Percentiles rank a stretch among this genome's conserved stretches.
phyloP scores from a whole-genome alignment of 768 basidiomycete species.

The Arthromyces matolae region DNA sequence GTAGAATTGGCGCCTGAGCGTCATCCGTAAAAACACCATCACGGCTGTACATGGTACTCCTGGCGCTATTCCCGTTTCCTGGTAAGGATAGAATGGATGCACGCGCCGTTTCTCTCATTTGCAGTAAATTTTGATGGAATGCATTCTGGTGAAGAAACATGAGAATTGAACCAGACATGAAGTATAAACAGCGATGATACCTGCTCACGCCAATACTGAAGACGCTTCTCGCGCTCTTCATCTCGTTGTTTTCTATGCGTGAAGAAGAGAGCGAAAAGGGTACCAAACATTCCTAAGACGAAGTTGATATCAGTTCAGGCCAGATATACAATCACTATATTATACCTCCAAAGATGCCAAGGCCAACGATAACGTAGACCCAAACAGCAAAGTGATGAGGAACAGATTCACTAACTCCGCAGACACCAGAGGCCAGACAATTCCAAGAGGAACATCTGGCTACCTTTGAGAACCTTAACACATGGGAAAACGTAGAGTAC shows the following conservation, averaged over 20 bases:
- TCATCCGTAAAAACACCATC: conserved; percentile 52
- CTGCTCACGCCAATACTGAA: conserved; percentile 91
- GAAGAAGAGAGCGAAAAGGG: conserved; percentile 64
- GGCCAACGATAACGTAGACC: conserved; percentile 69
- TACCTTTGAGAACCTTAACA: background rate
- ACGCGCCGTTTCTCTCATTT: conserved; percentile 74
- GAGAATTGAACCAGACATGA: background rate
- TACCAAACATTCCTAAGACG: conserved; percentile 65
- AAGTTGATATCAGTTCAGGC: background rate
- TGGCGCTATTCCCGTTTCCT: conserved; percentile 41
- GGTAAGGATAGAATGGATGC: conserved; percentile 60
- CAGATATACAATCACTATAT: conserved; percentile 2
- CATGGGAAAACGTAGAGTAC: conserved; percentile 11
- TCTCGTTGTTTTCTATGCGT: conserved; percentile 71
- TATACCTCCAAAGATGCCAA: conserved; percentile 73
- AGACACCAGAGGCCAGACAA: conserved; percentile 58
- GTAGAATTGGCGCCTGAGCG: conserved; percentile 49
- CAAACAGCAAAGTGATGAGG: conserved; percentile 61
- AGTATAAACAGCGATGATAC: conserved; percentile 27
- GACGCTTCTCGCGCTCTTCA: conserved; percentile 74
- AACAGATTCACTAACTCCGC: conserved; percentile 55
- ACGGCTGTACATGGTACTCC: conserved; percentile 47
- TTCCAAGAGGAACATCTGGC: conserved; percentile 76
- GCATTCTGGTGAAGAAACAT: conserved; percentile 58
- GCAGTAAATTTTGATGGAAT: conserved; percentile 75